Conservation (phyloP, 1,139 yeast species). For the Magnusiomyces starmeri region DNA sequence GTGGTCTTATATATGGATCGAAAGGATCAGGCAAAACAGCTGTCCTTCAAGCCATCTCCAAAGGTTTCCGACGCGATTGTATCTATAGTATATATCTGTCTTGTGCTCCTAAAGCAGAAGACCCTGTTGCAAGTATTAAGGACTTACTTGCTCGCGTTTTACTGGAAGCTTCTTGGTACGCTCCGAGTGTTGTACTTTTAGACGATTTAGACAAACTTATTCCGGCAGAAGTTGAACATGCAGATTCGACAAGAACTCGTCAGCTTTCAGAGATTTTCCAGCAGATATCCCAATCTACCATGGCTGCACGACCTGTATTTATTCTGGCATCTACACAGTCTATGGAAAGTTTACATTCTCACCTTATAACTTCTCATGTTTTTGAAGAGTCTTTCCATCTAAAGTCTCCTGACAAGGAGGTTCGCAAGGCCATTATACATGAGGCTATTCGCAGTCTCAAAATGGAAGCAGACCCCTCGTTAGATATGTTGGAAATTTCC, state of each 20-base stretch:
- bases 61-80: constrained; percentile 38
- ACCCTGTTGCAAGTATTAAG: constrained; percentile 46
- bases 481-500: constrained; percentile 65
- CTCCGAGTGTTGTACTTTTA: constrained; percentile 66
- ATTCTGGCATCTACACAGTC: constrained; percentile 54
- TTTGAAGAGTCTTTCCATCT: constrained; percentile 58
- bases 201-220: constrained; percentile 78
- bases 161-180: constrained; percentile 65
- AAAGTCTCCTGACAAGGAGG: constrained; percentile 62
- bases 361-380: constrained; percentile 60
- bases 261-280: constrained; percentile 48
- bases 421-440: constrained; percentile 47
- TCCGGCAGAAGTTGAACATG: constrained; percentile 65
- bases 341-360: constrained; percentile 57
- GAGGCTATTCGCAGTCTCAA: constrained; percentile 38
- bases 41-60: constrained; percentile 41
- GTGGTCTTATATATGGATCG: constrained; percentile 60
- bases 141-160: constrained; percentile 46
- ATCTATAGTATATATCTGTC: constrained; percentile 42
- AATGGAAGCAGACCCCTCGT: constrained; percentile 33
- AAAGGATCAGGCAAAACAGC: constrained; percentile 78
- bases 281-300: constrained; percentile 37
- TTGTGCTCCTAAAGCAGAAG: constrained; percentile 52
- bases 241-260: constrained; percentile 51
- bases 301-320: constrained; percentile 43